A percentile compares a stretch with the other conserved stretches of the same genome.
phyloP scores from a whole-genome alignment of 306 rosid genomes.

The Trifolium subterraneum region DNA sequence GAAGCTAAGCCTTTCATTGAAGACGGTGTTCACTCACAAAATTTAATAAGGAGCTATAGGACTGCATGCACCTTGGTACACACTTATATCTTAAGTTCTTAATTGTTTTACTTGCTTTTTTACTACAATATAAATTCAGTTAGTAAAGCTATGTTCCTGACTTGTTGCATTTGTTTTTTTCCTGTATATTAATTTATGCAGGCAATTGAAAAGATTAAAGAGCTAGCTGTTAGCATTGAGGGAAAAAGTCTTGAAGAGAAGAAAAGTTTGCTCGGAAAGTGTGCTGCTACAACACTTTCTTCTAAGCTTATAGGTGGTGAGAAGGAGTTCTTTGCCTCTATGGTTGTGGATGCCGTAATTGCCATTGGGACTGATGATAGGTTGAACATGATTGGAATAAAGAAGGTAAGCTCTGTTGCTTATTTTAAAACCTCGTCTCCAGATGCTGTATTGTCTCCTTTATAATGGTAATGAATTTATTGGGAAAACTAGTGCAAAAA shows the following conservation, averaged over 20 bases:
- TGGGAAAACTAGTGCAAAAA: neutral
- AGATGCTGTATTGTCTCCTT: constrained; percentile 2
- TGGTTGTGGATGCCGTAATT: constrained; percentile 95
- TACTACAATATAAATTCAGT: constrained; percentile 3
- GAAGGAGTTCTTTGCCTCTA: constrained; percentile 91
- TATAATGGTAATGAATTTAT: constrained; percentile 1
- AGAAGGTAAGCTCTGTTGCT: constrained; percentile 63
- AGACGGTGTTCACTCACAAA: constrained; percentile 96
- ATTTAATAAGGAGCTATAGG: constrained; percentile 85
- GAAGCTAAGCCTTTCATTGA: constrained; percentile 98
- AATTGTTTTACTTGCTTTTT: neutral
- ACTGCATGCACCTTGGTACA: constrained; percentile 76
- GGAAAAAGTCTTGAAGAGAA: constrained; percentile 95
- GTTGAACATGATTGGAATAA: constrained; percentile 95
- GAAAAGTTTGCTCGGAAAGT: constrained; percentile 84
- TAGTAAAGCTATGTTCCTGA: neutral
- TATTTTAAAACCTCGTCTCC: neutral
- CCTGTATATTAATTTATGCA: constrained; percentile 30
- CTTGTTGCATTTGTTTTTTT: neutral
- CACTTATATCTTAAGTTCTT: neutral
- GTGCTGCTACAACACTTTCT: constrained; percentile 98
- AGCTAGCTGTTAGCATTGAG: constrained; percentile 87
- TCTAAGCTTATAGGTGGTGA: constrained; percentile 99
- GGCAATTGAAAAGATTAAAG: constrained; percentile 90
- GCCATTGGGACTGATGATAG: constrained; percentile 91